phyloP scores from a whole-genome alignment of 345 rosid species.

The Carallia pectinifolia region DNA sequence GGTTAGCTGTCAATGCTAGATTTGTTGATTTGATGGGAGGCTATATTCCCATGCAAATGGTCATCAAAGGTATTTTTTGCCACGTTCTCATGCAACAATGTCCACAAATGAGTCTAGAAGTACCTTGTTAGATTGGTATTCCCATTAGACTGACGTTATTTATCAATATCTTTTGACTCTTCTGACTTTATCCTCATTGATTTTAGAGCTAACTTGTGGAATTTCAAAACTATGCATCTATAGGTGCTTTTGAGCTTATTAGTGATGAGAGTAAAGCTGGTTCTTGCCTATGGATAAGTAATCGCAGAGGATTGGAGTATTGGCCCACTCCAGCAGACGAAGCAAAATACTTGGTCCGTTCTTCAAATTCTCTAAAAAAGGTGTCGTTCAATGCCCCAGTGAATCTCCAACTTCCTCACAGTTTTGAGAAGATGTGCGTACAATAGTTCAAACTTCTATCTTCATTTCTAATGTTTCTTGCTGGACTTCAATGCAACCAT shows the following conservation, averaged over 20 bases:
- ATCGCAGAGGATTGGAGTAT: constrained; percentile 85
- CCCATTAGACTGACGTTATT: background rate
- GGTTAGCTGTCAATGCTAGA: constrained; percentile 16
- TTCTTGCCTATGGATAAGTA: constrained; percentile 86
- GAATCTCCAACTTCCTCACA: constrained; percentile 60
- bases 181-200: background rate
- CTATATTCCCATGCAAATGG: constrained; percentile 69
- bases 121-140: background rate
- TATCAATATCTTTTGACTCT: background rate
- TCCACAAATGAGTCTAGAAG: background rate
- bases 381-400: constrained; percentile 35
- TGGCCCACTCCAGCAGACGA: constrained; percentile 80
- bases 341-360: constrained; percentile 58
- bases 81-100: background rate
- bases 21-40: constrained; percentile 57
- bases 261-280: constrained; percentile 78
- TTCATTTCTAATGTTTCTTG: background rate
- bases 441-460: background rate
- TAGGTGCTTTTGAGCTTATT: constrained; percentile 93
- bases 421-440: constrained; percentile 84
- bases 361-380: constrained; percentile 41
- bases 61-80: constrained; percentile 61
- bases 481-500: background rate
- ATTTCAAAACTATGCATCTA: background rate
- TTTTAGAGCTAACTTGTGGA: constrained; percentile 4